Percentiles rank a stretch among this genome's conserved stretches.
These are phyloP conservation scores for Isatis lusitanica DNA, from an alignment of 441 rosid species.

Conservation along the genomic window DNA sequence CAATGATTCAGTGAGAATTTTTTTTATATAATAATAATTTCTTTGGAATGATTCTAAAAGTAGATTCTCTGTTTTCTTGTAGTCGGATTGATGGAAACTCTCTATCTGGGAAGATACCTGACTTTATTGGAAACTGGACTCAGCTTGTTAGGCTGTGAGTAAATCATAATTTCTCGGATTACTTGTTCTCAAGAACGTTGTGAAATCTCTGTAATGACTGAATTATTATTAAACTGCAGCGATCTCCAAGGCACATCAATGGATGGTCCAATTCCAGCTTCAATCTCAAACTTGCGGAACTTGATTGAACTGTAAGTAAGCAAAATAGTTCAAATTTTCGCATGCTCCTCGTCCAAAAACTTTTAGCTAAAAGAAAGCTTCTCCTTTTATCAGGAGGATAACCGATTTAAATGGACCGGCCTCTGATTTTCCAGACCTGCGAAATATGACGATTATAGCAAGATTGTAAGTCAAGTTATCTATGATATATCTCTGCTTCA, in stretches of 20 bases:
- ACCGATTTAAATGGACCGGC: slow-evolving; percentile 62
- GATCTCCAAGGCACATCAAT: slow-evolving; percentile 78
- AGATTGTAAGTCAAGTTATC: slow-evolving; percentile 40
- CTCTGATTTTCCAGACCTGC: slow-evolving; percentile 56
- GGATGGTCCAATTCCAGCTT: slow-evolving; percentile 84
- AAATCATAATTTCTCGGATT: not conserved
- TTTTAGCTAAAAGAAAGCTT: not conserved
- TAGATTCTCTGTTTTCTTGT: slow-evolving; percentile 26
- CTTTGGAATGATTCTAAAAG: not conserved
- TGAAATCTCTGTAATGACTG: not conserved
- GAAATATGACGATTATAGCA: slow-evolving; percentile 25
- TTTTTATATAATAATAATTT: not conserved
- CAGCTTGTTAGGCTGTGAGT: slow-evolving; percentile 57
- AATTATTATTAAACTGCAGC: slow-evolving; percentile 32
- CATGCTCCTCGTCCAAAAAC: not conserved
- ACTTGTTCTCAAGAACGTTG: not conserved
- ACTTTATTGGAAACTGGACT: slow-evolving; percentile 84
- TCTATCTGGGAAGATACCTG: slow-evolving; percentile 74
- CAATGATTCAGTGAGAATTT: not conserved
- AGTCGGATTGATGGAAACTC: slow-evolving; percentile 83
- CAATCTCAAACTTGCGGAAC: slow-evolving; percentile 51
- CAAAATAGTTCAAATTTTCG: not conserved
- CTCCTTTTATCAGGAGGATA: slow-evolving; percentile 57
- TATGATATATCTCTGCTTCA: not conserved
- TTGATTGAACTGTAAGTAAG: slow-evolving; percentile 56